phyloP scores from a whole-genome alignment of 345 rosid genomes.

The Ceriops tagal region DNA sequence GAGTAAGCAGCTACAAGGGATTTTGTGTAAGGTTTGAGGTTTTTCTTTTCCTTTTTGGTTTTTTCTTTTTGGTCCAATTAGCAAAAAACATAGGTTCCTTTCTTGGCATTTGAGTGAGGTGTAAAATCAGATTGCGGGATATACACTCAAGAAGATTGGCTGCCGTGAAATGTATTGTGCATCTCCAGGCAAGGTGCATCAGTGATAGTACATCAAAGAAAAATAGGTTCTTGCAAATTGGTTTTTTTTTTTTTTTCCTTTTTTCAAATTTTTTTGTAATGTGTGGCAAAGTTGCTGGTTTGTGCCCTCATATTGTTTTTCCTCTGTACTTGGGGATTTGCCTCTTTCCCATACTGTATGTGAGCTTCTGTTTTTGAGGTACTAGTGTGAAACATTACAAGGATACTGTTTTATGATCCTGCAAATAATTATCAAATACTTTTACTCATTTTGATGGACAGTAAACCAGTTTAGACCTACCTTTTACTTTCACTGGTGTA shows the following conservation, averaged over 20 bases:
- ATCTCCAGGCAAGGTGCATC: constrained; percentile 30
- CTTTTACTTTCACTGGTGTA: not conserved
- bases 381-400: constrained; percentile 39
- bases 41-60: not conserved
- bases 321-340: constrained; percentile 22
- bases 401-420: constrained; percentile 30
- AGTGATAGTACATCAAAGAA: constrained; percentile 23
- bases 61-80: constrained; percentile 3
- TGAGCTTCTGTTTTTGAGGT: constrained; percentile 40
- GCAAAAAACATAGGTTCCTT: constrained; percentile 37
- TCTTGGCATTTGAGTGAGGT: constrained; percentile 53
- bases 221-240: constrained; percentile 15
- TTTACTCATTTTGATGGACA: constrained; percentile 29
- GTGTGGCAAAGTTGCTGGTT: constrained; percentile 36
- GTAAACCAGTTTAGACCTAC: constrained; percentile 11
- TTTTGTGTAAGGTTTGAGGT: constrained; percentile 50
- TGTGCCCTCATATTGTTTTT: constrained; percentile 28
- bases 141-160: constrained; percentile 45
- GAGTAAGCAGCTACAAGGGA: constrained; percentile 36
- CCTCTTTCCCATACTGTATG: constrained; percentile 43
- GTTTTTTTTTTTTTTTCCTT: constrained; percentile 8
- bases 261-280: constrained; percentile 16
- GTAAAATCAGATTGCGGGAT: constrained; percentile 47
- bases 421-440: constrained; percentile 40
- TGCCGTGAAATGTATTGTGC: constrained; percentile 34